Conservation (phyloP, 1,284 basidiomycete genomes). For the Ustilago hordei region DNA sequence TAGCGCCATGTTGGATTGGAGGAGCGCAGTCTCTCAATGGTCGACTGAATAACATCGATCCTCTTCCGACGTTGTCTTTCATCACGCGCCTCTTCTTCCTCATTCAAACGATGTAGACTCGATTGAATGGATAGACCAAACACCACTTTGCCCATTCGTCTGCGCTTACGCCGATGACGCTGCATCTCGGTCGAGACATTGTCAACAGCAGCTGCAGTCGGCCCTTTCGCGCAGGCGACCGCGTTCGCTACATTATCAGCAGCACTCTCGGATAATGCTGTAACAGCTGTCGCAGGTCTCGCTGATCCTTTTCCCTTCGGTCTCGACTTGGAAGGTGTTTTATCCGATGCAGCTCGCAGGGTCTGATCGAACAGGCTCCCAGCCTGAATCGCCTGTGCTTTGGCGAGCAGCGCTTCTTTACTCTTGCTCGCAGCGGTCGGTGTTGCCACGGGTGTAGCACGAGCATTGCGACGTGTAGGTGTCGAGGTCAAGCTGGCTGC, state of each 20-base stretch:
- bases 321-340: neutral
- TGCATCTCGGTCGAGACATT: slow-evolving; percentile 7
- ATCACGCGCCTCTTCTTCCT: slow-evolving; percentile 30
- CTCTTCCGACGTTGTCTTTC: slow-evolving; percentile 23
- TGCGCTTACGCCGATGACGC: slow-evolving; percentile 22
- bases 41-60: slow-evolving; percentile 28
- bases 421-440: slow-evolving; percentile 18
- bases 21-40: slow-evolving; percentile 29
- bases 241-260: neutral
- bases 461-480: slow-evolving; percentile 8
- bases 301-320: slow-evolving; percentile 1
- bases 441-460: slow-evolving; percentile 17
- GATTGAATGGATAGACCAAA: slow-evolving; percentile 39
- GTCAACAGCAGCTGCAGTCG: neutral
- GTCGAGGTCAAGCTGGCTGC: slow-evolving; percentile 20
- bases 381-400: slow-evolving; percentile 48
- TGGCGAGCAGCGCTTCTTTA: slow-evolving; percentile 45
- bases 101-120: slow-evolving; percentile 27
- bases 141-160: slow-evolving; percentile 37
- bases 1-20: slow-evolving; percentile 37
- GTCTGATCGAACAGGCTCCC: slow-evolving; percentile 47
- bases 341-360: slow-evolving; percentile 21
- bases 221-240: neutral
- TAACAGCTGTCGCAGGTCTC: neutral
- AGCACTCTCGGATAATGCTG: neutral